Evolutionary conservation across 345 rosid species (phyloP).

Genomic region (Zanthoxylum bungeanum): DNA sequence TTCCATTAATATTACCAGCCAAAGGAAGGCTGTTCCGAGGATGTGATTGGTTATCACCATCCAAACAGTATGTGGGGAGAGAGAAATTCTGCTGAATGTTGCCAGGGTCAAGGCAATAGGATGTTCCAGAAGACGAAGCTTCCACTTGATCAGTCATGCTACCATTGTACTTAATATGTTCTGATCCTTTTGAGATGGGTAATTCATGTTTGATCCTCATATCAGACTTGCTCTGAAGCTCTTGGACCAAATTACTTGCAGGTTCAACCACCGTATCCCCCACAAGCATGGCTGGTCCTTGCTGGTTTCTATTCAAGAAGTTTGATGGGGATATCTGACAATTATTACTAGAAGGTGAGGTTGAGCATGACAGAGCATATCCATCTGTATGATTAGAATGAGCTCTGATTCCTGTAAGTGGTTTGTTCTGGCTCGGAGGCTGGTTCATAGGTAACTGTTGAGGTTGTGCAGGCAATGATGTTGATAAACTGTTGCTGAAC

Average conservation of each 20-base stretch:
- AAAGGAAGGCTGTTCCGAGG: conserved; percentile 63
- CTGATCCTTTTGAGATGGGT: conserved; percentile 47
- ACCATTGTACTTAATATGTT: conserved; percentile 64
- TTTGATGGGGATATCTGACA: conserved; percentile 66
- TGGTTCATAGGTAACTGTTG: conserved; percentile 59
- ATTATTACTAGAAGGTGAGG: conserved; percentile 92
- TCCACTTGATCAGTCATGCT: conserved; percentile 71
- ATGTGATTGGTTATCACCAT: conserved; percentile 71
- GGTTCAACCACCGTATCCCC: conserved; percentile 59
- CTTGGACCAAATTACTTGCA: conserved; percentile 54
- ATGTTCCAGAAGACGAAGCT: conserved; percentile 90
- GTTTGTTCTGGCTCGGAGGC: conserved; percentile 51
- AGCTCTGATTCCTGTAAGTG: conserved; percentile 45
- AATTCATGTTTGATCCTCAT: conserved; percentile 53
- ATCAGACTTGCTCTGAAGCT: conserved; percentile 67
- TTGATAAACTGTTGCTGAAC: conserved; percentile 49
- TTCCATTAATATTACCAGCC: conserved; percentile 54
- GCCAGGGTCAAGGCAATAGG: conserved; percentile 80
- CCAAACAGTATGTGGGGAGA: conserved; percentile 71
- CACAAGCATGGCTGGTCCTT: conserved; percentile 45
- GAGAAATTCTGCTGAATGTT: conserved; percentile 70
- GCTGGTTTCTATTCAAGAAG: conserved; percentile 69
- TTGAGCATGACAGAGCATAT: conserved; percentile 94
- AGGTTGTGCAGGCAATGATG: conserved; percentile 51
- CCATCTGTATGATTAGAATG: conserved; percentile 76